Base-by-base conservation (phyloP, 495 filamentous ascomycete species). In the Xylaria acuta region DNA sequence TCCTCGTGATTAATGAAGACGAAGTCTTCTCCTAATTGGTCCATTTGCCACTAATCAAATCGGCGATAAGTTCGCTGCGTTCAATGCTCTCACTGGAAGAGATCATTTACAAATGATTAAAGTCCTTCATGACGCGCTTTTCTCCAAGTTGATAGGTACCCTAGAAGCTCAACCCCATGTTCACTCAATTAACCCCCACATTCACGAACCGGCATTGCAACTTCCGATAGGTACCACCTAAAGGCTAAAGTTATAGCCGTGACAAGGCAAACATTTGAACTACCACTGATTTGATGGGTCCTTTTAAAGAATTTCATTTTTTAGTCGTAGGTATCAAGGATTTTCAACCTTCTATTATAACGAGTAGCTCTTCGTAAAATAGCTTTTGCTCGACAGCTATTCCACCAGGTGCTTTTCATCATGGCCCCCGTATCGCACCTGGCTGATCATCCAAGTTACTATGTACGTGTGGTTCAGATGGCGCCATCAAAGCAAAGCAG, bases 1-100 rank as follows among this genome's bases (percentile, higher is more conserved):
- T 79, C 74, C 27, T 80, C 73, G 14, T 79, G 49, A 5, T 67
- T 75, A 27, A 79, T 51, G 51, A 78, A 74, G 59, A 79, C 70
- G n/a, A 76, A 79, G 43, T 74, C 76, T 30, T 79, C 76, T 9
- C 67, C 41, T 47, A 69, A 56, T 43, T 62, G 43, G 5, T 73
- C 69, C 76, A 79, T 78, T n/a, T 3, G 43, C 56, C 40, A 0
- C 22, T 11, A 40, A 67, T 49, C 49, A 40, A 49, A 56, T 0
- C 22, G 1, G 47, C 20, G 20, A 20, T 16, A 27, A 9, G 3
- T 47, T 40, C 18, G 11, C 7, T 45, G 9, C n/a, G 16, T 8
- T 11, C 53, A 45, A 36, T 49, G 11, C 22, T 2, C 14, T 5
- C 51, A 34, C 14, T 7, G 1, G 8, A 63, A 30, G 6, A 38